phyloP scores from a whole-genome alignment of 2,329 filamentous ascomycete species.

The Leptodontidium sp. region DNA sequence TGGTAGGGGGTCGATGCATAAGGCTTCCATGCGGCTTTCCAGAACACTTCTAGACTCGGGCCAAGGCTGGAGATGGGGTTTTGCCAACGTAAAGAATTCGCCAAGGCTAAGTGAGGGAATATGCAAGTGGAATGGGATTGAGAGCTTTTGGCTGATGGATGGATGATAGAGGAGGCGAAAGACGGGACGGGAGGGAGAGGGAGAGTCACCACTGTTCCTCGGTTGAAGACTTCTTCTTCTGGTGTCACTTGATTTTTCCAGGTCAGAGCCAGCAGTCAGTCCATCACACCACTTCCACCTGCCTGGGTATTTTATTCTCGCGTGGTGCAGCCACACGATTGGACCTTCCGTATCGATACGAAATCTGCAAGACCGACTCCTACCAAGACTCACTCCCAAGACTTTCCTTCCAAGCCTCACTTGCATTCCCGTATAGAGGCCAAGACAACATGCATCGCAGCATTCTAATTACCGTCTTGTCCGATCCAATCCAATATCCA shows the following conservation, averaged over 20 bases:
- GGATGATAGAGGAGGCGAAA: too few species aligned
- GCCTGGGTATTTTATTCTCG: neutral
- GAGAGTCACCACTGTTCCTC: too few species aligned
- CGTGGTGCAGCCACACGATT: neutral
- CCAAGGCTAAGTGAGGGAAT: neutral
- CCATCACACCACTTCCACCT: neutral
- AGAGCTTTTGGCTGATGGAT: neutral
- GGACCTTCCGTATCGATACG: slow-evolving; percentile 10
- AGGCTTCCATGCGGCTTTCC: slow-evolving; percentile 14
- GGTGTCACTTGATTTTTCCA: neutral
- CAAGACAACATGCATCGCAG: neutral
- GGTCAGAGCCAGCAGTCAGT: neutral
- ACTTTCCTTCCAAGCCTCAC: neutral
- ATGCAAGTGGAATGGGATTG: neutral
- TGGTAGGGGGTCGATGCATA: neutral
- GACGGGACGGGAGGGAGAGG: too few species aligned
- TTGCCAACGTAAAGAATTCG: neutral
- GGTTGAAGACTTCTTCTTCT: too few species aligned
- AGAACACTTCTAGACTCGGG: slow-evolving; percentile 4
- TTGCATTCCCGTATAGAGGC: neutral
- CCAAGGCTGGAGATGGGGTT: neutral
- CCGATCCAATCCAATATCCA: too few species aligned
- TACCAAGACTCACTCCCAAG: neutral
- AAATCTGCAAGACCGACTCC: neutral
- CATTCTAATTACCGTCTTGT: neutral